These are phyloP conservation scores for Cyclotella sp. DNA, from an alignment of 108 stramenopile species.

Conservation along the genomic window DNA sequence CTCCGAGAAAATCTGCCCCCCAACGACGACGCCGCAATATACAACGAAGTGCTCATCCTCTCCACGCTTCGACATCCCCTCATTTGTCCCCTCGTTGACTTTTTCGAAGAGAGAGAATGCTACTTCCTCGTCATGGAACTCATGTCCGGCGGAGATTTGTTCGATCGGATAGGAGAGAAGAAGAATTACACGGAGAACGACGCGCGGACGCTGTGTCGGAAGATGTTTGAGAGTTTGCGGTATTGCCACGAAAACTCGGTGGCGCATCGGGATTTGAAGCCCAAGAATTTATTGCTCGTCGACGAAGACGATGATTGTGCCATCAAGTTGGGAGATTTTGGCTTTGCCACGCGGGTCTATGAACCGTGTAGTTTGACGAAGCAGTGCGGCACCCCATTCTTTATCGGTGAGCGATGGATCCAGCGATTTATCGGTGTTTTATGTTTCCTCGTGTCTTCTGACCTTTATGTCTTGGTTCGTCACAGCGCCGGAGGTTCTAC, in stretches of 20 bases:
- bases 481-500: slow-evolving; percentile 90
- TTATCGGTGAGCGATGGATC: slow-evolving; percentile 57
- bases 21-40: slow-evolving; percentile 82
- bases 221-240: slow-evolving; percentile 76
- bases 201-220: slow-evolving; percentile 80
- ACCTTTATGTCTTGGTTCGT: neutral
- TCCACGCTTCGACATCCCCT: slow-evolving; percentile 82
- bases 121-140: slow-evolving; percentile 92
- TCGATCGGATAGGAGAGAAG: slow-evolving; percentile 88
- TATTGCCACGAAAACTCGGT: slow-evolving; percentile 80
- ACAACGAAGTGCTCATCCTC: slow-evolving; percentile 91
- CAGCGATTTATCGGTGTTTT: neutral
- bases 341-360: slow-evolving; percentile 87
- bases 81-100: slow-evolving; percentile 93
- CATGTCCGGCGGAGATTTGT: slow-evolving; percentile 92
- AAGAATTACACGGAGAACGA: slow-evolving; percentile 87
- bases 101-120: slow-evolving; percentile 86
- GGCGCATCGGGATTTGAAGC: slow-evolving; percentile 91
- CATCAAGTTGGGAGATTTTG: slow-evolving; percentile 93
- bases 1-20: slow-evolving; percentile 80
- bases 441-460: neutral
- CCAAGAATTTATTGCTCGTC: slow-evolving; percentile 87
- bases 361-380: slow-evolving; percentile 73
- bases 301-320: slow-evolving; percentile 76
- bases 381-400: slow-evolving; percentile 94